Conservation (phyloP, 78 protist species). For the Dictyostelium citrinum region DNA sequence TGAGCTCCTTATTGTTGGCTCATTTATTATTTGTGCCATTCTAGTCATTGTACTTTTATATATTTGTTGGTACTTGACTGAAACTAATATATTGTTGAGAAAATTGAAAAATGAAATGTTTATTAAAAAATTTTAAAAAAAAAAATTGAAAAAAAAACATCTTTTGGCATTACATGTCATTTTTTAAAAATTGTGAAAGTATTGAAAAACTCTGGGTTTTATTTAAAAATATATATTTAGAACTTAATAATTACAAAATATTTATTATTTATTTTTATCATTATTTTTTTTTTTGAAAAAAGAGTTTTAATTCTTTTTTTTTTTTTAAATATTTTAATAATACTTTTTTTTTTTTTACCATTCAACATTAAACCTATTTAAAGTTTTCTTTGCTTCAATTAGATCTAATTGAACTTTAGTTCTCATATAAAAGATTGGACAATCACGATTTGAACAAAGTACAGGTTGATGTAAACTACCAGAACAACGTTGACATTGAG, state of each 20-base stretch:
- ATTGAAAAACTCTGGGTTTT: too few species aligned
- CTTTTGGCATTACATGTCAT: too few species aligned
- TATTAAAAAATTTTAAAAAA: too few species aligned
- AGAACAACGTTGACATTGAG: conserved; percentile 99
- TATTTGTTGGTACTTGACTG: neutral
- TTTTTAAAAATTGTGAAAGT: too few species aligned
- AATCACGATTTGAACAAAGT: conserved; percentile 88
- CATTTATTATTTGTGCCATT: neutral
- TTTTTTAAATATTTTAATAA: neutral
- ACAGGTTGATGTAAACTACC: conserved; percentile 77
- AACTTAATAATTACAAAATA: too few species aligned
- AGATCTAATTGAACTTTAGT: conserved; percentile 96
- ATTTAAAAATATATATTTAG: too few species aligned
- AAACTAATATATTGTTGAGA: too few species aligned
- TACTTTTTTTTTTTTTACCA: conserved; percentile 79
- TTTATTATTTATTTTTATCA: too few species aligned
- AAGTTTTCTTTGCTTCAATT: conserved; percentile 69
- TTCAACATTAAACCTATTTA: conserved; percentile 89
- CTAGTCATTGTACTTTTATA: neutral
- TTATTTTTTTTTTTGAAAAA: neutral
- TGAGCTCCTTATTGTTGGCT: neutral
- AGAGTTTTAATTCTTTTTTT: neutral
- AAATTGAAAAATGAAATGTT: too few species aligned
- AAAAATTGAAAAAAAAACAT: too few species aligned
- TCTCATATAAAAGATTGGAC: conserved; percentile 98